Base-by-base conservation (phyloP, 495 filamentous ascomycete species). In the Aspergillus sclerotiicarbonarius region DNA sequence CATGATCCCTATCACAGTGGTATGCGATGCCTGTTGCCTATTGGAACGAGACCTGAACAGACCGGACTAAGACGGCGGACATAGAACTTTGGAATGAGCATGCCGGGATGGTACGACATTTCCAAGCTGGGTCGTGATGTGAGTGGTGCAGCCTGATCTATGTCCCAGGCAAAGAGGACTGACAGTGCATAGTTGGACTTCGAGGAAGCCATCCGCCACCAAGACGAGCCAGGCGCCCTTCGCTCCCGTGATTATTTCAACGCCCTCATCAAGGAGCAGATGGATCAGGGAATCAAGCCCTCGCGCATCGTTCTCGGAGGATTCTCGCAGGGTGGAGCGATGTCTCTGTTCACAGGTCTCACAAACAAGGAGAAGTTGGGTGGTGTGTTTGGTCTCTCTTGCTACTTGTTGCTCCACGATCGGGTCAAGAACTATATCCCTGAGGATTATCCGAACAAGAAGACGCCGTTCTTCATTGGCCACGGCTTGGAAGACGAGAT, bases 31-130 rank as follows among this genome's bases (percentile, higher is more conserved):
- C 43, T 25, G 51, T 8, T 19, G 6, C 19, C 8, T 6, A 13
- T 20, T 19, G 1, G 3, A 48, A 33, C 18, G 30, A 29, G 21
- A 35, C 9, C 21, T 46, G 19, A 18, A 46, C 8, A n/a, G 6
- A 15, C 25, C 8, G 35, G 31, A 20, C n/a, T 37, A 16, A 51
- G 18, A n/a, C 13, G 10, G n/a, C 35, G 49, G 21, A 4, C 1
- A 56, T 60, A 91, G 89, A 91, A 94, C 69, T 75, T 81, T 39
- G 91, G 91, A 32, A 88, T 90, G 87, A 68, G 69, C 9, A 92
- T 96, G 90, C 90, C 92, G 4, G 90, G 88, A 18, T 96, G 93
- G 93, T 96, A 92, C 68, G 91, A 96, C 63, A 90, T 96, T 64
- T 82, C 87, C 72, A 85, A 87, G 72, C 65, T 71, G 9, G 67